Conservation (phyloP, 2,329 filamentous ascomycete species). For the Neoscytalidium dimidiatum region DNA sequence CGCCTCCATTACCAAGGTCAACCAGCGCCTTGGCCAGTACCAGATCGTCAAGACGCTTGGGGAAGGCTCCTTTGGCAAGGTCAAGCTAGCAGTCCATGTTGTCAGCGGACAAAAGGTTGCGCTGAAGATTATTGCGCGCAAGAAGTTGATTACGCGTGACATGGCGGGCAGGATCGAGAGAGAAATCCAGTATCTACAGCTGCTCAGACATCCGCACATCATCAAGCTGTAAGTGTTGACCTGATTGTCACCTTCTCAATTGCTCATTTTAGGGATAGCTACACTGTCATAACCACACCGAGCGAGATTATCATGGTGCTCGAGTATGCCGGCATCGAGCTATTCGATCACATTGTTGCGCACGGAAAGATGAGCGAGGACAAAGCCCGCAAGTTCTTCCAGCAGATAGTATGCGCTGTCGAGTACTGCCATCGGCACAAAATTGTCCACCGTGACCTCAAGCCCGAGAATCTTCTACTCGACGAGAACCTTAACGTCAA, state of each 20-base stretch:
- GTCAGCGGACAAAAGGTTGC: constrained; percentile 94
- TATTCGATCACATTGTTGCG: constrained; percentile 97
- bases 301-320: constrained; percentile 98
- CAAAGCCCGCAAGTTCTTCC: constrained; percentile 96
- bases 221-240: constrained; percentile 81
- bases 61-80: constrained; percentile 97
- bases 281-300: constrained; percentile 93
- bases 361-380: constrained; percentile 88
- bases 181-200: constrained; percentile 96
- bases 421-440: constrained; percentile 99
- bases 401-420: constrained; percentile 97
- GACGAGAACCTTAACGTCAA: constrained; percentile 97
- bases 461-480: constrained; percentile 93
- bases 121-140: constrained; percentile 94
- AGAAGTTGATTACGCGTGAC: constrained; percentile 93
- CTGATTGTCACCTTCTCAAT: background rate
- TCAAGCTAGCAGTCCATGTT: constrained; percentile 92
- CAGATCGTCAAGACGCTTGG: constrained; percentile 86
- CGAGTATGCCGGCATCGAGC: constrained; percentile 92
- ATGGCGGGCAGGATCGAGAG: constrained; percentile 98
- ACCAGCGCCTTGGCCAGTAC: constrained; percentile 89
- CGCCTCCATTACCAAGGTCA: constrained; percentile 55
- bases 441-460: constrained; percentile 96
- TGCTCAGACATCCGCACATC: constrained; percentile 94
- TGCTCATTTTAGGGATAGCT: constrained; percentile 53